Percentiles rank a stretch among this genome's conserved stretches.
These are phyloP conservation scores for Uronychia binucleata DNA, from an alignment of 73 alveolate species.

Conservation along the genomic window DNA sequence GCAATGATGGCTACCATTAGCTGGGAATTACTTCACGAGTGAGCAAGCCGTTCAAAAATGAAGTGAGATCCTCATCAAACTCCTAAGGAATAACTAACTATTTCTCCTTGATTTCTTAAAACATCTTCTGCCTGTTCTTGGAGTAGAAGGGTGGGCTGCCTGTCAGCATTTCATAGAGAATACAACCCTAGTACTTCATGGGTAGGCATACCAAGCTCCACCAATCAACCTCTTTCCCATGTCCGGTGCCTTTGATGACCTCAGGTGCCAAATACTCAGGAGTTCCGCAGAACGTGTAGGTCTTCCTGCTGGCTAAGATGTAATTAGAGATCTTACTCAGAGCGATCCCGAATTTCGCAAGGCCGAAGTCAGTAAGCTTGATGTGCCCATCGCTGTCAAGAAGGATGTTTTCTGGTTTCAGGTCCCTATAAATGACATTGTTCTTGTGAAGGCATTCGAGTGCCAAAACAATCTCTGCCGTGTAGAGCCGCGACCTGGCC, in stretches of 20 bases:
- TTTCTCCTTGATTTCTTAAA: slow-evolving; percentile 56
- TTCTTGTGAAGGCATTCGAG: slow-evolving; percentile 88
- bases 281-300: slow-evolving; percentile 79
- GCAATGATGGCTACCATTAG: slow-evolving; percentile 34
- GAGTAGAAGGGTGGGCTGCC: slow-evolving; percentile 90
- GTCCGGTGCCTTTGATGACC: slow-evolving; percentile 70
- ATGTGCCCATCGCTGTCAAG: slow-evolving; percentile 93
- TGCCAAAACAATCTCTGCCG: slow-evolving; percentile 91
- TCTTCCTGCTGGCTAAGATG: slow-evolving; percentile 24
- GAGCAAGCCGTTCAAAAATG: neutral
- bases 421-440: slow-evolving; percentile 91
- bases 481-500: slow-evolving; percentile 78
- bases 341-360: slow-evolving; percentile 14
- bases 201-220: slow-evolving; percentile 59
- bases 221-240: slow-evolving; percentile 79
- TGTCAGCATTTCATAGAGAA: slow-evolving; percentile 78
- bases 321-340: slow-evolving; percentile 81
- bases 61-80: neutral
- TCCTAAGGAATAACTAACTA: neutral
- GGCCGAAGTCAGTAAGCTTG: slow-evolving; percentile 94
- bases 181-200: slow-evolving; percentile 73
- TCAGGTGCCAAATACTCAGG: slow-evolving; percentile 94
- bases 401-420: slow-evolving; percentile 96
- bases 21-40: neutral
- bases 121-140: slow-evolving; percentile 71